Conservation (phyloP, 345 rosid species). For the Hirschfeldia incana region DNA sequence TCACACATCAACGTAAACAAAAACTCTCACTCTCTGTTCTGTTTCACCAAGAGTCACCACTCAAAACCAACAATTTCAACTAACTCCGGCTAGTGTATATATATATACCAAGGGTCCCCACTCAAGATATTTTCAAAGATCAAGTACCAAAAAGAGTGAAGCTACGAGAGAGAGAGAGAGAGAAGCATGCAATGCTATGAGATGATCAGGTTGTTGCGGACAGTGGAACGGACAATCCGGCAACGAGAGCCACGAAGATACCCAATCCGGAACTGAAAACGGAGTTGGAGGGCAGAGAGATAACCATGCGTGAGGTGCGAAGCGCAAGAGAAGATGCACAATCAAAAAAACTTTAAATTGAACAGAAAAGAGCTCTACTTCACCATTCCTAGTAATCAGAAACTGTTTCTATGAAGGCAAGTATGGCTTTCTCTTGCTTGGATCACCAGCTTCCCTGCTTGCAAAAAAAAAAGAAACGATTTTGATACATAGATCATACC, state of each 20-base stretch:
- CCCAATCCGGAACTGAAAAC: too few relatives aligned
- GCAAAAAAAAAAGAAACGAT: neutral
- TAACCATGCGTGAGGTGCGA: too few relatives aligned
- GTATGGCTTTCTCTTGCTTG: constrained; percentile 79
- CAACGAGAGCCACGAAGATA: too few relatives aligned
- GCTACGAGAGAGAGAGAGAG: neutral
- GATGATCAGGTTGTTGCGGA: constrained; percentile 6
- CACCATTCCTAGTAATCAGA: constrained; percentile 86
- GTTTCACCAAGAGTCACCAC: neutral
- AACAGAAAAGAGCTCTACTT: neutral
- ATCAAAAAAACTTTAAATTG: neutral
- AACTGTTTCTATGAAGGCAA: constrained; percentile 81
- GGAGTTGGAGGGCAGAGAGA: too few relatives aligned
- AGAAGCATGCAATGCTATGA: neutral
- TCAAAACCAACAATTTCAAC: constrained; percentile 1
- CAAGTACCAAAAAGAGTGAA: neutral
- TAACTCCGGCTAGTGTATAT: neutral
- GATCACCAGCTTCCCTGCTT: constrained; percentile 89
- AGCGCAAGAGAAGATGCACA: neutral
- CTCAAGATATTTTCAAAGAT: too few relatives aligned
- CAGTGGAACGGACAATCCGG: too few relatives aligned
- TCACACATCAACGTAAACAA: neutral
- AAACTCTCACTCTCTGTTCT: neutral
- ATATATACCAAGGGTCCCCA: too few relatives aligned
- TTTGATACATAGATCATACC: constrained; percentile 1